phyloP scores from a whole-genome alignment of 176 grass and related monocot species.

The Tuctoria greenei region DNA sequence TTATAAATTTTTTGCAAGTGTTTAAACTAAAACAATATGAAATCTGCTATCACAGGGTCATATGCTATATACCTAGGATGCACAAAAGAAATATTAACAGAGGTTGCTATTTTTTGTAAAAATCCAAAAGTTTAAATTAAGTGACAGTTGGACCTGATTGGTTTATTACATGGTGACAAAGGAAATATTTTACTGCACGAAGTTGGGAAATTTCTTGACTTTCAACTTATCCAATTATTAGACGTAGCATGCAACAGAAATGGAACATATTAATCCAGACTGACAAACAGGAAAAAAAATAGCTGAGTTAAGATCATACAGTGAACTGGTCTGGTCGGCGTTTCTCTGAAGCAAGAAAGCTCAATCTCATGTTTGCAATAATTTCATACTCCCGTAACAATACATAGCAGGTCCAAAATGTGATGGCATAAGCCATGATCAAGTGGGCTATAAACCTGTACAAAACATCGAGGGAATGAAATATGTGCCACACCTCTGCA shows the following conservation, averaged over 20 bases:
- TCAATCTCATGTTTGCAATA: constrained; percentile 69
- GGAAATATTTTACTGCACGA: neutral
- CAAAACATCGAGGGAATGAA: constrained; percentile 23
- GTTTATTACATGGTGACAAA: neutral
- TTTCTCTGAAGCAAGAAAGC: constrained; percentile 89
- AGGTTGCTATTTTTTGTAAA: neutral
- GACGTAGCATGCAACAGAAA: neutral
- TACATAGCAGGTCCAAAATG: constrained; percentile 98
- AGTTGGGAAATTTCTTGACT: neutral
- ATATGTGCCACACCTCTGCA: neutral
- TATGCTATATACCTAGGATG: neutral
- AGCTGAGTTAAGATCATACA: constrained; percentile 54
- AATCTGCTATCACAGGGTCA: neutral
- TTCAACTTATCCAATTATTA: constrained; percentile 7
- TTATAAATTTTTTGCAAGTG: neutral
- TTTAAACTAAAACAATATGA: constrained; percentile 10
- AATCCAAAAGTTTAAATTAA: neutral
- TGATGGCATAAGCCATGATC: constrained; percentile 77
- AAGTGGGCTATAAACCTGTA: constrained; percentile 81
- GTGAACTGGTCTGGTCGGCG: constrained; percentile 92
- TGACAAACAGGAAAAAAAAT: constrained; percentile 10
- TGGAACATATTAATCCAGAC: constrained; percentile 5
- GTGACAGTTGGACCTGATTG: neutral
- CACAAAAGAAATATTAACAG: neutral
- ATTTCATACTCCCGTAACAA: constrained; percentile 75